A percentile compares a stretch with the other conserved stretches of the same genome.
Conservation (phyloP, 257 asterid species). For the Plantago elongata region DNA sequence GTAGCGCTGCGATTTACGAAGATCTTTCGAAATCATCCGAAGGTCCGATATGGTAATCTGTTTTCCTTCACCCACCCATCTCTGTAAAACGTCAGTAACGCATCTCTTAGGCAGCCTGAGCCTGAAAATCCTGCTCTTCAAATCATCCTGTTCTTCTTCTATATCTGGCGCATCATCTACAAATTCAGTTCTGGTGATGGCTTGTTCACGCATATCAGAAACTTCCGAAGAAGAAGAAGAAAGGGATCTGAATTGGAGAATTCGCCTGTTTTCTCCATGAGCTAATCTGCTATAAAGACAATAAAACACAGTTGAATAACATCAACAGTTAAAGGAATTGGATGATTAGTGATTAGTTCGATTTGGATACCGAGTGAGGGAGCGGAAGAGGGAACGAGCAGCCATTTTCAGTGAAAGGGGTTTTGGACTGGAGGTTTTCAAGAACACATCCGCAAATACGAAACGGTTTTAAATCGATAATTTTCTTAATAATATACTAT, state of each 20-base stretch:
- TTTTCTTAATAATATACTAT: no score
- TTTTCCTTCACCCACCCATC: conserved; percentile 74
- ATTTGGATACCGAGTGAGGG: conserved; percentile 47
- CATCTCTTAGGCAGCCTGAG: conserved; percentile 88
- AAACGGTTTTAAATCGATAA: no score
- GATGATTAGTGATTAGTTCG: not conserved
- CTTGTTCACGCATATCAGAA: conserved; percentile 22
- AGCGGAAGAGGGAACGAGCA: conserved; percentile 56
- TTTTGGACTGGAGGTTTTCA: no score
- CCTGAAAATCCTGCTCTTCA: conserved; percentile 74
- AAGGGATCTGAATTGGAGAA: conserved; percentile 40
- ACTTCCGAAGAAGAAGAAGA: conserved; percentile 50
- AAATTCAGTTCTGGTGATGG: conserved; percentile 5
- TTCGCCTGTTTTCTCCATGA: conserved; percentile 24
- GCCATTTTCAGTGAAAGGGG: conserved; percentile 33
- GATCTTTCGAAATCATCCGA: conserved; percentile 71
- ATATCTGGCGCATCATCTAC: conserved; percentile 21
- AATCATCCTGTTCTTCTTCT: conserved; percentile 55
- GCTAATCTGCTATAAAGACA: conserved; percentile 25
- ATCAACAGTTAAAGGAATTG: not conserved
- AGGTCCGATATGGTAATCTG: conserved; percentile 53
- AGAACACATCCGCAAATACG: no score
- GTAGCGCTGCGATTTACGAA: conserved; percentile 58
- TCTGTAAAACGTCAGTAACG: conserved; percentile 59
- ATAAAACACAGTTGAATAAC: not conserved